Evolutionary conservation across 2,329 filamentous ascomycete genomes (phyloP).

Genomic region (Penicillium sumatraense): DNA sequence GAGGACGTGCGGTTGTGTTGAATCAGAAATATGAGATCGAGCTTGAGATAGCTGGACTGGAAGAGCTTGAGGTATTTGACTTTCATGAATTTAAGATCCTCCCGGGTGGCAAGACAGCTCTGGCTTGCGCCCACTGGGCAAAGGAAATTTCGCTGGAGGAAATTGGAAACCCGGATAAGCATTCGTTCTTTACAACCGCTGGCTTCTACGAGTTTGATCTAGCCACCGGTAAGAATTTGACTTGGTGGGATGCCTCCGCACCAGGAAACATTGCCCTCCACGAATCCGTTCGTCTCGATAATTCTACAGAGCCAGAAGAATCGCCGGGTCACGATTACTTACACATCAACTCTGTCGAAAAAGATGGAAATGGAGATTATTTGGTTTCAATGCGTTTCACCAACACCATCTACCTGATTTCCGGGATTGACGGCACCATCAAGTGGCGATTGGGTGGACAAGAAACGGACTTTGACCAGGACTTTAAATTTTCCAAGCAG

Average conservation of each 20-base stretch:
- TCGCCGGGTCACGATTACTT: conserved; percentile 32
- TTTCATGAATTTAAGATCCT: conserved; percentile 44
- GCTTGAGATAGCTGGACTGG: conserved; percentile 36
- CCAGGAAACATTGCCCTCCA: conserved; percentile 29
- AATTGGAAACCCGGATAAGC: conserved; percentile 25
- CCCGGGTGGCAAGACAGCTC: conserved; percentile 31
- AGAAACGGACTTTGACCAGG: conserved; percentile 28
- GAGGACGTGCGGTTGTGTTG: conserved; percentile 54
- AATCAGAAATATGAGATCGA: conserved; percentile 51
- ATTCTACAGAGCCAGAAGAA: background rate
- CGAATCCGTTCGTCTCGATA: conserved; percentile 15
- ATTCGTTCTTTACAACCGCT: conserved; percentile 28
- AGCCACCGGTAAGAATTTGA: conserved; percentile 27
- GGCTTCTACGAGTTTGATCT: conserved; percentile 39
- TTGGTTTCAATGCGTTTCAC: conserved; percentile 42
- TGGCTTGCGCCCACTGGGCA: conserved; percentile 24
- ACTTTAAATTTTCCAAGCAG: conserved; percentile 39
- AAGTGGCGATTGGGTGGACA: conserved; percentile 42
- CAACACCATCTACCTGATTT: conserved; percentile 41
- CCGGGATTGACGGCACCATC: conserved; percentile 34
- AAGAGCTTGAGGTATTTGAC: conserved; percentile 30
- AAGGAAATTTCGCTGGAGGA: conserved; percentile 20
- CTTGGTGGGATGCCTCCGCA: conserved; percentile 37
- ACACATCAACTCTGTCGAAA: conserved; percentile 44
- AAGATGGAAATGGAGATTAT: conserved; percentile 40